phyloP scores from a whole-genome alignment of 345 rosid genomes.

The sweet orange (Citrus sinensis) region DNA sequence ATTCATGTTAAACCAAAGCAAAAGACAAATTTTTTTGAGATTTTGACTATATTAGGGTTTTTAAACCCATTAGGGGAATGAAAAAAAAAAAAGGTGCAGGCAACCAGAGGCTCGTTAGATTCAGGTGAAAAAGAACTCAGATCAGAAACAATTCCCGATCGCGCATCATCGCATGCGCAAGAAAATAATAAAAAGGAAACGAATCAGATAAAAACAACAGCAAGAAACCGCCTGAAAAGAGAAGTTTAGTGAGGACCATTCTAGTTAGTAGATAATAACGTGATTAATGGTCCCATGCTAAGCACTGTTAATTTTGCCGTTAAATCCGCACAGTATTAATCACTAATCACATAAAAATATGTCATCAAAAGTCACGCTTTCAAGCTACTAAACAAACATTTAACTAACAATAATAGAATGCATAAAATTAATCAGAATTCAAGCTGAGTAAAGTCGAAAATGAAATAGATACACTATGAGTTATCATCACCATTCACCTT shows the following conservation, averaged over 20 bases:
- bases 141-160: constrained; percentile 2
- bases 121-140: constrained; percentile 24
- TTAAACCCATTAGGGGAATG: background rate
- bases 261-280: constrained; percentile 29
- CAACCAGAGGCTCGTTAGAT: constrained; percentile 16
- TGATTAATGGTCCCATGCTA: constrained; percentile 50
- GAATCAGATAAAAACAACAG: background rate
- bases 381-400: constrained; percentile 24
- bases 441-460: constrained; percentile 7
- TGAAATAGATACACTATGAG: background rate
- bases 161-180: constrained; percentile 33
- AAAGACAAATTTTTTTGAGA: background rate
- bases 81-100: background rate
- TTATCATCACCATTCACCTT: background rate
- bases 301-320: constrained; percentile 17
- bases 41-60: constrained; percentile 8
- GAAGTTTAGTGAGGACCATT: constrained; percentile 40
- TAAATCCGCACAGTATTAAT: constrained; percentile 26
- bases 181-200: background rate
- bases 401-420: constrained; percentile 29
- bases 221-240: background rate
- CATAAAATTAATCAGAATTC: constrained; percentile 16
- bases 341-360: constrained; percentile 15
- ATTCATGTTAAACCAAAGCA: background rate
- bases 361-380: constrained; percentile 47